phyloP scores from a whole-genome alignment of 441 rosid genomes.

The Euphorbia celastroides region DNA sequence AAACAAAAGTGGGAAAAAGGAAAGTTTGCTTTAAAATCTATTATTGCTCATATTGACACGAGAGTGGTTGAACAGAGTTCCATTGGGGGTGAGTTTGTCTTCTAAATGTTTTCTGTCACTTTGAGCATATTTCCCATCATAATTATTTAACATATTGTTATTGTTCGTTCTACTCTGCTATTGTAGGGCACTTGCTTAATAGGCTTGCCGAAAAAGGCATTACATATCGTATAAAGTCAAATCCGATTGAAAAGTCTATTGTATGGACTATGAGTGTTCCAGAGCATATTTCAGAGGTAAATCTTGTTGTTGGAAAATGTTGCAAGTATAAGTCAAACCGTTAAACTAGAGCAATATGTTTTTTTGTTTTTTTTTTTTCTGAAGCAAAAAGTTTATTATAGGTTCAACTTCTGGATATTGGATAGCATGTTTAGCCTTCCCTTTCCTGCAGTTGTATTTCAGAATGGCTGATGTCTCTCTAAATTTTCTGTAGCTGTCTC shows the following conservation, averaged over 20 bases:
- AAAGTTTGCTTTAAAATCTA: slow-evolving; percentile 76
- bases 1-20: slow-evolving; percentile 90
- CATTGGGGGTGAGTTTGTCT: slow-evolving; percentile 57
- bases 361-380: neutral
- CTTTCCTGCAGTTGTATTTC: slow-evolving; percentile 7
- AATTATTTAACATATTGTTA: slow-evolving; percentile 16
- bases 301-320: neutral
- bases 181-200: slow-evolving; percentile 78
- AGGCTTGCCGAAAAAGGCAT: slow-evolving; percentile 86
- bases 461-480: slow-evolving; percentile 17
- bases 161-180: slow-evolving; percentile 27
- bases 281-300: slow-evolving; percentile 68
- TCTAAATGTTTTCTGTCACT: slow-evolving; percentile 7
- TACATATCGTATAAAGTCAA: slow-evolving; percentile 55
- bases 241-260: slow-evolving; percentile 84
- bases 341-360: neutral
- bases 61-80: slow-evolving; percentile 78
- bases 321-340: neutral
- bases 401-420: neutral
- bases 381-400: neutral
- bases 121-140: slow-evolving; percentile 13
- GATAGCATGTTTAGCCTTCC: neutral
- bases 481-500: slow-evolving; percentile 46
- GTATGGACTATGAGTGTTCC: slow-evolving; percentile 82
- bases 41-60: slow-evolving; percentile 74